Conservation (phyloP, 306 rosid genomes). For the Styphnolobium japonicum region DNA sequence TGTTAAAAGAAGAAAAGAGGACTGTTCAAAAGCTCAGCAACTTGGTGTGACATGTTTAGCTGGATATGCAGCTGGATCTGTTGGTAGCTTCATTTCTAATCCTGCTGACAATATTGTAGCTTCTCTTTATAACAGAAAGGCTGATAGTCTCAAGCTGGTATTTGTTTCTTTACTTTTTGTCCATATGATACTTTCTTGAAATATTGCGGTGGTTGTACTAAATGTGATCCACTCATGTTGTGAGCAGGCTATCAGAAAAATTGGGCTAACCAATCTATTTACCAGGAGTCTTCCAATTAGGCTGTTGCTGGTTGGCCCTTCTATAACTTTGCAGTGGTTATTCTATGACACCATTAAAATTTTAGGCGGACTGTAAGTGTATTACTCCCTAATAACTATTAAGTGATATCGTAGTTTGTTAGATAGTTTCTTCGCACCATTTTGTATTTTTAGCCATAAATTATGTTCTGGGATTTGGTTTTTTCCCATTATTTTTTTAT, state of each 20-base stretch:
- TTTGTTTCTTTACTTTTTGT: background rate
- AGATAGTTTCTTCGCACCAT: background rate
- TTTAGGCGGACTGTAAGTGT: slow-evolving; percentile 82
- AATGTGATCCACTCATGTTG: slow-evolving; percentile 7
- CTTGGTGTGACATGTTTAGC: slow-evolving; percentile 63
- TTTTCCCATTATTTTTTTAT: background rate
- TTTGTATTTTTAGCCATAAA: background rate
- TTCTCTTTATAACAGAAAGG: slow-evolving; percentile 57
- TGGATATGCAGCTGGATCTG: slow-evolving; percentile 63
- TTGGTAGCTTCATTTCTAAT: slow-evolving; percentile 59
- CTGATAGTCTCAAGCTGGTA: slow-evolving; percentile 57
- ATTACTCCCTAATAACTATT: slow-evolving; percentile 12
- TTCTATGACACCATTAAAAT: slow-evolving; percentile 88
- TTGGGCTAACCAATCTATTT: slow-evolving; percentile 72
- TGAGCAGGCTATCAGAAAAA: slow-evolving; percentile 76
- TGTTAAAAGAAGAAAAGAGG: slow-evolving; percentile 50
- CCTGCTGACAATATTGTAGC: slow-evolving; percentile 64
- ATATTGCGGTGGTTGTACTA: background rate
- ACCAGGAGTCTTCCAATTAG: slow-evolving; percentile 92
- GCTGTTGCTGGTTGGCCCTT: slow-evolving; percentile 78
- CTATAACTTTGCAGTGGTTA: slow-evolving; percentile 89
- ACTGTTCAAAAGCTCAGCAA: slow-evolving; percentile 53
- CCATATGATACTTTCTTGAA: slow-evolving; percentile 1
- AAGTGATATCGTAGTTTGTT: slow-evolving; percentile 10
- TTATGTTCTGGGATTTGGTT: background rate